Percentiles rank a stretch among this genome's conserved stretches.
Conservation (phyloP, 2,329 filamentous ascomycete genomes). For the Curvularia sp. region DNA sequence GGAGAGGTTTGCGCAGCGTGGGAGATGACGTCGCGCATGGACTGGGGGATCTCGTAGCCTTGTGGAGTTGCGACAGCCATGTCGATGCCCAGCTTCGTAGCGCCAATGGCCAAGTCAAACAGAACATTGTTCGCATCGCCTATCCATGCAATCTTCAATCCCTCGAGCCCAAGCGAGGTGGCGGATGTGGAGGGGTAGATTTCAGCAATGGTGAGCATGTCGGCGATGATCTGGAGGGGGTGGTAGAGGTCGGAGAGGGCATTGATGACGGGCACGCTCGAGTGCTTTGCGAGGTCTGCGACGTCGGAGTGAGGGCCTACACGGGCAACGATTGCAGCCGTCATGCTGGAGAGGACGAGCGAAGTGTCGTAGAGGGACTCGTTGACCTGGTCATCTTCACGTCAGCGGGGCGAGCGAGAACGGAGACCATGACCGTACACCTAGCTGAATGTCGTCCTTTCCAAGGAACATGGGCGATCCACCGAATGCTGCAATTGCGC, state of each 20-base stretch:
- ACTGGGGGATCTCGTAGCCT: slow-evolving; percentile 79
- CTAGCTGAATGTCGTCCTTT: slow-evolving; percentile 94
- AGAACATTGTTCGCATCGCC: slow-evolving; percentile 97
- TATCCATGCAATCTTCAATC: slow-evolving; percentile 92
- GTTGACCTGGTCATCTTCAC: slow-evolving; percentile 67
- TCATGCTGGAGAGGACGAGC: slow-evolving; percentile 83
- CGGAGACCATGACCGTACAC: slow-evolving; percentile 61
- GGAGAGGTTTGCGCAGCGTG: slow-evolving; percentile 64
- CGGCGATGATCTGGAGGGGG: slow-evolving; percentile 91
- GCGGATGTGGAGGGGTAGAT: slow-evolving; percentile 63
- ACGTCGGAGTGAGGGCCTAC: slow-evolving; percentile 61
- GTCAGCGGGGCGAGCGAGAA: slow-evolving; percentile 4
- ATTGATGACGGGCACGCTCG: slow-evolving; percentile 59
- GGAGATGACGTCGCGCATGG: slow-evolving; percentile 76
- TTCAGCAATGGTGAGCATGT: slow-evolving; percentile 90
- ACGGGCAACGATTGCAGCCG: slow-evolving; percentile 57
- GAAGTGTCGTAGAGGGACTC: slow-evolving; percentile 94
- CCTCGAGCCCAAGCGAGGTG: slow-evolving; percentile 71
- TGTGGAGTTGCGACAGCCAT: slow-evolving; percentile 85
- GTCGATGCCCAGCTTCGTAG: slow-evolving; percentile 84
- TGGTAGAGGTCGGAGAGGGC: slow-evolving; percentile 87
- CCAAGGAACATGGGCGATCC: slow-evolving; percentile 97
- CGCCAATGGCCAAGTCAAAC: slow-evolving; percentile 88
- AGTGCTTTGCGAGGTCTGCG: slow-evolving; percentile 57
- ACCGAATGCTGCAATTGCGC: slow-evolving; percentile 84